Evolutionary conservation across 495 filamentous ascomycete genomes (phyloP), one percentile per base, ranked within the genome.

Genomic region (Talaromyces adpressus): DNA sequence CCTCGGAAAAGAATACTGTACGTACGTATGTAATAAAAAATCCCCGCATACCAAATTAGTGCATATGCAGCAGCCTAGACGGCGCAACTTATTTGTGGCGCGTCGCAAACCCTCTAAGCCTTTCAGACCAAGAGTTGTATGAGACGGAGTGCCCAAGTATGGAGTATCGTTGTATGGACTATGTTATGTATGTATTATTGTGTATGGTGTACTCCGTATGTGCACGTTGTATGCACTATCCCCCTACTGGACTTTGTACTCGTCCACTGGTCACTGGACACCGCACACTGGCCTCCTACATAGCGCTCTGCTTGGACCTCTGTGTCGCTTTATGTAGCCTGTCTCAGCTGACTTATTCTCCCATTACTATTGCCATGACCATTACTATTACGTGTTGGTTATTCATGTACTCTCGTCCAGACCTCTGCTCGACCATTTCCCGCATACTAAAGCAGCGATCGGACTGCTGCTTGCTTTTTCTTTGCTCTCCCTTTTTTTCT

Each of bases 351-450:
- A 25, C 27, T 56, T 56, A 29, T 7, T 56, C n/a, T 56, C 52
- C 18, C 52, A 29, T 56, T 56, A 56, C 52, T 56, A 56, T 56
- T 23, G 20, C 22, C 52, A 56, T 56, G 27, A 58, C 25, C 51
- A 54, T 54, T 58, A 58, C 16, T 8, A 58, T 58, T 58, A 58
- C 56, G 56, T 58, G 27, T 58, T 32, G 27, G 56, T 58, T 58
- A 36, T 58, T 32, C 52, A 14, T 14, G 22, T 56, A 23, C 23
- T 53, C 49, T 30, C 29, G 29, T 30, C 29, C 29, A 30, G 29
- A 30, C 29, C 29, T 20, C 18, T 23, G 18, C 12, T 53, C 18
- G 49, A 53, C 49, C 5, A 53, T 53, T 53, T 53, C 49, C 49
- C 49, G 49, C 49, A 53, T 53, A 53, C 18, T 53, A 56, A 29